These are phyloP conservation scores for Phoma sp. DNA, from an alignment of 2,329 filamentous ascomycete species.

Conservation along the genomic window DNA sequence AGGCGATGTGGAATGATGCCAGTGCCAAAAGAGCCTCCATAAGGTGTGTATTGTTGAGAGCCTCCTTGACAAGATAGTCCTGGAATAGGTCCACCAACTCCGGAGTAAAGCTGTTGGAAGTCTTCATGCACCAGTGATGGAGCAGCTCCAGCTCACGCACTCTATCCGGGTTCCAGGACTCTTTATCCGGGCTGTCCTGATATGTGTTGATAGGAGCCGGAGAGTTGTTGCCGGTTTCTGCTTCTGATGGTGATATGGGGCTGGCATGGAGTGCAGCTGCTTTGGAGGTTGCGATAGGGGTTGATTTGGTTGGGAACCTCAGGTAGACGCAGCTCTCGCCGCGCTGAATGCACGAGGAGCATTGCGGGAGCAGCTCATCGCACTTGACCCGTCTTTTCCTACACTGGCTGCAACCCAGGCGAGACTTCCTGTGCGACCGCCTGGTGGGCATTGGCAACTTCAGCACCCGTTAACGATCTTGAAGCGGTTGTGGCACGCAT, in stretches of 20 bases:
- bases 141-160: constrained; percentile 19
- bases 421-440: constrained; percentile 20
- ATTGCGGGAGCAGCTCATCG: constrained; percentile 17
- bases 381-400: constrained; percentile 22
- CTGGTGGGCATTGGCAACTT: constrained; percentile 16
- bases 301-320: constrained; percentile 7
- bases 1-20: constrained; percentile 19
- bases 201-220: not conserved
- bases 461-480: not conserved
- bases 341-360: constrained; percentile 13
- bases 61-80: constrained; percentile 18
- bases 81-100: constrained; percentile 12
- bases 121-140: constrained; percentile 21
- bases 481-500: not conserved
- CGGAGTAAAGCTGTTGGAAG: constrained; percentile 17
- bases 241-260: not conserved
- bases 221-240: not conserved
- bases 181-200: not conserved
- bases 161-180: not conserved
- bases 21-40: constrained; percentile 24
- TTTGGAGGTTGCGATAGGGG: not conserved
- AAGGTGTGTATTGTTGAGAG: constrained; percentile 19
- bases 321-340: constrained; percentile 15
- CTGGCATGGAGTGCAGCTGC: not conserved
- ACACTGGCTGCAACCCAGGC: constrained; percentile 22